Percentiles rank a stretch among this genome's conserved stretches.
Evolutionary conservation across 2,329 filamentous ascomycete genomes (phyloP).

Genomic region (Colletotrichum chrysophilum): DNA sequence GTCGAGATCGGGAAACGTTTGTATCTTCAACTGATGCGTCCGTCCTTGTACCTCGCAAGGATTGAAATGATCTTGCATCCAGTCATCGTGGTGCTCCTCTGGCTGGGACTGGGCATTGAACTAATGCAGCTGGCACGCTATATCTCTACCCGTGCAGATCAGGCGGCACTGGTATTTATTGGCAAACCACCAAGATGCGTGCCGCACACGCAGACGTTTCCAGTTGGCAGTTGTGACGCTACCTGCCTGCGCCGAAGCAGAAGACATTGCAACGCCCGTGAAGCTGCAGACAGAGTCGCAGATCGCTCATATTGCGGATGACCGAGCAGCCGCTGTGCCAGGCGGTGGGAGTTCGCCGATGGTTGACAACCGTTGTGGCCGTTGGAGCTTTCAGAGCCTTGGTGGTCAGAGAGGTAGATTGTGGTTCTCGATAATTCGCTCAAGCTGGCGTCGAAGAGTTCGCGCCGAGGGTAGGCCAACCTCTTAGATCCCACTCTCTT

Average conservation of each 20-base stretch:
- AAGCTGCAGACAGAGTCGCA: neutral
- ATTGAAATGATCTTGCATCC: neutral
- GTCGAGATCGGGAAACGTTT: neutral
- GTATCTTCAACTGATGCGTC: neutral
- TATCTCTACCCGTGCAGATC: neutral
- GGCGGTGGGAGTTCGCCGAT: neutral
- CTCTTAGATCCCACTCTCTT: conserved; percentile 38
- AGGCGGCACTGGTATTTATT: neutral
- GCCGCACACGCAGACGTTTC: neutral
- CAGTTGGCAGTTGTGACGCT: neutral
- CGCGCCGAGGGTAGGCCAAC: conserved; percentile 7
- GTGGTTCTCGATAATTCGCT: neutral
- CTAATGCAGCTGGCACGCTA: neutral
- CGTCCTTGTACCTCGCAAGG: neutral
- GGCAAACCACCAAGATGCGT: neutral
- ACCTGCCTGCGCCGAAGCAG: neutral
- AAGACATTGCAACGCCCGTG: neutral
- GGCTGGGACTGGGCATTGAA: neutral
- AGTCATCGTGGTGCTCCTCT: neutral
- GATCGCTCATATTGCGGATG: neutral
- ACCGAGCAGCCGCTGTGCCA: neutral
- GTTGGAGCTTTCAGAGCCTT: neutral
- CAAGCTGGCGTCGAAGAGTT: neutral
- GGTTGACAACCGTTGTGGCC: neutral
- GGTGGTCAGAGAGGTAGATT: neutral